Percentiles rank a stretch among this genome's conserved stretches.
phyloP scores from a whole-genome alignment of 257 asterid genomes.

The Mitragyna speciosa region DNA sequence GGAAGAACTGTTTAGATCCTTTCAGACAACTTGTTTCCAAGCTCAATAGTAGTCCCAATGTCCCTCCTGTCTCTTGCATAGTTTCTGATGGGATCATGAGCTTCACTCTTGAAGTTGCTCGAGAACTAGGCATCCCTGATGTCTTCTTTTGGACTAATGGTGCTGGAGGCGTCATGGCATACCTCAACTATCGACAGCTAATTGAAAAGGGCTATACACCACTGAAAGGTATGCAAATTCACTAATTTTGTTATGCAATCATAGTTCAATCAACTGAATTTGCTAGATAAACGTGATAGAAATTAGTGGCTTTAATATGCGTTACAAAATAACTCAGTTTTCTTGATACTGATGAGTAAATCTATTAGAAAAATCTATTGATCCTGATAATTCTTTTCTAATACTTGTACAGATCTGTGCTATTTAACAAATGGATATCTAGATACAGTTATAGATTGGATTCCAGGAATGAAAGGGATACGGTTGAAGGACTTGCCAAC shows the following conservation, averaged over 20 bases:
- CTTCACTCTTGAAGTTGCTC: constrained; percentile 18
- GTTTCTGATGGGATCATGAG: constrained; percentile 31
- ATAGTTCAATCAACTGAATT: neutral
- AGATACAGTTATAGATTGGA: constrained; percentile 28
- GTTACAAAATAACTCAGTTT: too few species aligned
- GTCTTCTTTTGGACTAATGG: constrained; percentile 25
- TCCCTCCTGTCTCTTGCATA: constrained; percentile 25
- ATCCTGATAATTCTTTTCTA: neutral
- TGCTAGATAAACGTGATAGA: neutral
- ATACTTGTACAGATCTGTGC: constrained; percentile 15
- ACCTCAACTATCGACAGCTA: constrained; percentile 18
- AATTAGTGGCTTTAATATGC: neutral
- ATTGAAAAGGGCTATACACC: constrained; percentile 20
- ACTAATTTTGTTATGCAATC: neutral
- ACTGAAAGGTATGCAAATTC: constrained; percentile 20
- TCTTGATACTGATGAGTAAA: too few species aligned
- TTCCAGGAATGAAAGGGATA: constrained; percentile 30
- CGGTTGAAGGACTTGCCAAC: constrained; percentile 22
- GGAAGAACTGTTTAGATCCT: constrained; percentile 23
- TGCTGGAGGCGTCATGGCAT: constrained; percentile 24
- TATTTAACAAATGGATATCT: constrained; percentile 29
- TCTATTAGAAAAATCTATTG: too few species aligned
- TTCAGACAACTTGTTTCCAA: constrained; percentile 18
- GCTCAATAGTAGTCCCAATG: neutral
- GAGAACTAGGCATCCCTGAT: constrained; percentile 22